A percentile compares a stretch with the other conserved stretches of the same genome.
Conservation (phyloP, 2,329 filamentous ascomycete genomes). For the Bipolaris zeicola region DNA sequence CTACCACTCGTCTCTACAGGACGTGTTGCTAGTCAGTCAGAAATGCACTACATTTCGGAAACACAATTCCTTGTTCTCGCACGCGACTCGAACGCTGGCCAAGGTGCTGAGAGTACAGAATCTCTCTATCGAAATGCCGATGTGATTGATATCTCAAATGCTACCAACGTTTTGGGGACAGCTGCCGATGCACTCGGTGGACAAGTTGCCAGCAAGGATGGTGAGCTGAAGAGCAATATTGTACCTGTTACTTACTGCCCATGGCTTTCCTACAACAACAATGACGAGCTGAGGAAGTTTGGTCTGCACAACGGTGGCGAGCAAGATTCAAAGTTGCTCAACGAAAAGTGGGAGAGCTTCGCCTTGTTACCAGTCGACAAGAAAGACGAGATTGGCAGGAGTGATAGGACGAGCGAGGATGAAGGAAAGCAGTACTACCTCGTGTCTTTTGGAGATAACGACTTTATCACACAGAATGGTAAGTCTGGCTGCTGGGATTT, state of each 20-base stretch:
- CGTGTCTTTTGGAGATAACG: conserved; percentile 72
- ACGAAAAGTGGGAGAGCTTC: conserved; percentile 79
- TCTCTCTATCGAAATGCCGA: conserved; percentile 72
- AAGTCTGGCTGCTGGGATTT: conserved; percentile 16
- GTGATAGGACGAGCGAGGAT: conserved; percentile 43
- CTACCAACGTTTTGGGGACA: conserved; percentile 64
- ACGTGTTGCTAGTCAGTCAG: conserved; percentile 68
- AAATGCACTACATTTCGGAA: conserved; percentile 67
- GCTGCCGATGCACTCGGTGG: conserved; percentile 46
- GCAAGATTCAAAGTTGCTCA: conserved; percentile 64
- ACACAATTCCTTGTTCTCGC: conserved; percentile 71
- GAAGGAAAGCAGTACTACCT: conserved; percentile 69
- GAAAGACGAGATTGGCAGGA: conserved; percentile 34
- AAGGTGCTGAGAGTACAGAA: conserved; percentile 57
- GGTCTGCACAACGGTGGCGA: conserved; percentile 70
- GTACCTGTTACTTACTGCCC: conserved; percentile 66
- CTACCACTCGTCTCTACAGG: conserved; percentile 64
- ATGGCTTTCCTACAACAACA: conserved; percentile 72
- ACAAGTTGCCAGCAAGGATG: conserved; percentile 56
- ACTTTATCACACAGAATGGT: conserved; percentile 76
- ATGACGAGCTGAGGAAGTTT: conserved; percentile 67
- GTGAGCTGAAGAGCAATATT: conserved; percentile 61
- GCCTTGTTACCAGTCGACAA: conserved; percentile 63
- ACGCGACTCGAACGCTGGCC: conserved; percentile 66
- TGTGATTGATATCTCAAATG: conserved; percentile 66